These are phyloP conservation scores for Fusarium floridanum DNA, from an alignment of 2,329 filamentous ascomycete species.

Conservation along the genomic window DNA sequence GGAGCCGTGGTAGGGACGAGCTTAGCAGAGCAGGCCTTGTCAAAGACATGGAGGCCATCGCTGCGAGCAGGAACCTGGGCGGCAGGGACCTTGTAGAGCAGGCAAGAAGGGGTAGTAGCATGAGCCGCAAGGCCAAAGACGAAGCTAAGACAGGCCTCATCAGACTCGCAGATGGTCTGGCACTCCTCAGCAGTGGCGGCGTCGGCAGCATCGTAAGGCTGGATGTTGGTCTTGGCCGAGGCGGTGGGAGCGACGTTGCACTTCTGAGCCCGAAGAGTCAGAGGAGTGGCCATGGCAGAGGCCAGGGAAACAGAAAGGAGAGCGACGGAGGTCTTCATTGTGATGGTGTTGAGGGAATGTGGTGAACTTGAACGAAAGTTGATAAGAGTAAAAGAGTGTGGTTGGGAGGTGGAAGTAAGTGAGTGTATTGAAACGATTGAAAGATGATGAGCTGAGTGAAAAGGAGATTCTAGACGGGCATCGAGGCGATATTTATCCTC, in stretches of 20 bases:
- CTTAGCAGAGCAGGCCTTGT: conserved; percentile 1
- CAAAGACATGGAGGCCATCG: not conserved
- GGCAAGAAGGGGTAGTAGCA: not conserved
- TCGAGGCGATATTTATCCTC: not conserved
- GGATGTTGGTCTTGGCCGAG: not conserved
- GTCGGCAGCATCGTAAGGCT: not conserved
- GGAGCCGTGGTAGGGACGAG: not conserved
- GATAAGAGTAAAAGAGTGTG: not conserved
- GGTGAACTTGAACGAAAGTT: not conserved
- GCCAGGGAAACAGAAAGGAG: conserved; percentile 1
- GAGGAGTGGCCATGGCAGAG: conserved; percentile 3
- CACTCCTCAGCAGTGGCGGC: not conserved
- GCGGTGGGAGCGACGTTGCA: conserved; percentile 6
- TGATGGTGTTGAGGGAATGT: not conserved
- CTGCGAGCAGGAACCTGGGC: conserved; percentile 1
- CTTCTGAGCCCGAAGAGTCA: not conserved
- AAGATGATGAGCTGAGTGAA: not conserved
- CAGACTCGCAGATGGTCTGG: conserved; percentile 1
- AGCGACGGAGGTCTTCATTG: conserved; percentile 2
- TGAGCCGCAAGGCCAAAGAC: not conserved
- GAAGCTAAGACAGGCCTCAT: not conserved
- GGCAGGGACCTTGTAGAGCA: not conserved
- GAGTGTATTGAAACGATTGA: not conserved
- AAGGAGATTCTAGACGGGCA: not conserved
- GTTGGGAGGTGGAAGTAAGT: not conserved